A percentile compares a stretch with the other conserved stretches of the same genome.
Evolutionary conservation across 108 stramenopile species (phyloP).

Genomic region (Nitzschia putrida): DNA sequence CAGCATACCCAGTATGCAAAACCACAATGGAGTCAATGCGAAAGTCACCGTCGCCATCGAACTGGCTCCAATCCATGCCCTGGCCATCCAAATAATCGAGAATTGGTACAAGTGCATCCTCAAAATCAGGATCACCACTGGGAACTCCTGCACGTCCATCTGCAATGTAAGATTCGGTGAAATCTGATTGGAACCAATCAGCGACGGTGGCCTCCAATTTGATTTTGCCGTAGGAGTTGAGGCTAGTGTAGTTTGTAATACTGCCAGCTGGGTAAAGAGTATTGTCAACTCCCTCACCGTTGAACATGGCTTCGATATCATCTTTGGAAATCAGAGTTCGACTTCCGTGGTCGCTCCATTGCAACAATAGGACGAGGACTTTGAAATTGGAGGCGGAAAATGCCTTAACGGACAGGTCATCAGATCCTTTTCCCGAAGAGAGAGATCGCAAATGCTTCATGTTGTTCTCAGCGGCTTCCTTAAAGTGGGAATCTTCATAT

Average conservation of each 20-base stretch:
- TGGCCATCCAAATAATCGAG: slow-evolving; percentile 4
- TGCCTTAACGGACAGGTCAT: background rate
- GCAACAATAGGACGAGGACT: slow-evolving; percentile 49
- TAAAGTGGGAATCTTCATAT: background rate
- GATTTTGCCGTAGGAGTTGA: slow-evolving; percentile 39
- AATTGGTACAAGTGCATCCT: slow-evolving; percentile 12
- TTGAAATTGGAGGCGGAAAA: background rate
- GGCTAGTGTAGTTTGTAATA: slow-evolving; percentile 26
- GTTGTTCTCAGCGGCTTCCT: background rate
- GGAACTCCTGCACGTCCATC: slow-evolving; percentile 38
- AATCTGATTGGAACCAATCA: slow-evolving; percentile 49
- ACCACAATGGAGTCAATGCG: slow-evolving; percentile 15
- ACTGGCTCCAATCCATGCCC: slow-evolving; percentile 13
- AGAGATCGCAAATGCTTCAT: background rate
- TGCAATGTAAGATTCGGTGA: slow-evolving; percentile 54
- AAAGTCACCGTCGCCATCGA: slow-evolving; percentile 20
- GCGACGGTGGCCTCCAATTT: slow-evolving; percentile 36
- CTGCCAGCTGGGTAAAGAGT: slow-evolving; percentile 48
- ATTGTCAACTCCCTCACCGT: slow-evolving; percentile 33
- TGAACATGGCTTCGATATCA: slow-evolving; percentile 44
- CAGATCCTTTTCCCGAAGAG: background rate
- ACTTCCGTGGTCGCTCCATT: slow-evolving; percentile 54
- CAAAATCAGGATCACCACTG: slow-evolving; percentile 10
- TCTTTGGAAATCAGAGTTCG: slow-evolving; percentile 40
- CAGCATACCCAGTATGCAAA: slow-evolving; percentile 70